Percentiles rank a stretch among this genome's conserved stretches.
phyloP scores from a whole-genome alignment of 495 filamentous ascomycete genomes.

The Tirmania nivea region DNA sequence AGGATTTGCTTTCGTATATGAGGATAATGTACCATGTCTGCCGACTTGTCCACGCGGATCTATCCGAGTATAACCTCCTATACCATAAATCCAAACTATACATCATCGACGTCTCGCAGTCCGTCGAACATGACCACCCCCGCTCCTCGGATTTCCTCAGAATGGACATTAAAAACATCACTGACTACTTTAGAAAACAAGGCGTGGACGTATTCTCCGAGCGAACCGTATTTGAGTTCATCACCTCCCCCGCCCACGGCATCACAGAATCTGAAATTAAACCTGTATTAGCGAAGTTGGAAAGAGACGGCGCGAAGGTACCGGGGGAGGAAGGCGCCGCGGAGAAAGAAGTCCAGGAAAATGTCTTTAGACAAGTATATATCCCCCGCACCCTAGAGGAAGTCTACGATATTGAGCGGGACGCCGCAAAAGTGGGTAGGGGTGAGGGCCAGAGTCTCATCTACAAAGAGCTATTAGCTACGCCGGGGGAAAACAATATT shows the following conservation, averaged over 20 bases:
- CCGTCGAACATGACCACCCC: slow-evolving; percentile 90
- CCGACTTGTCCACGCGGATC: slow-evolving; percentile 77
- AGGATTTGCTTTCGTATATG: slow-evolving; percentile 73
- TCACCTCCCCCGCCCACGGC: slow-evolving; percentile 34
- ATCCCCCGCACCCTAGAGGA: slow-evolving; percentile 87
- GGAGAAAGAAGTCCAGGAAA: slow-evolving; percentile 47
- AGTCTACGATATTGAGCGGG: slow-evolving; percentile 87
- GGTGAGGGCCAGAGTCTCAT: slow-evolving; percentile 53
- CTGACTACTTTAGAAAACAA: slow-evolving; percentile 72
- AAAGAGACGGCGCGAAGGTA: slow-evolving; percentile 22
- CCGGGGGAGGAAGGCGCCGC: slow-evolving; percentile 24
- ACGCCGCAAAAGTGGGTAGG: slow-evolving; percentile 50
- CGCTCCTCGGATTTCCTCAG: slow-evolving; percentile 74
- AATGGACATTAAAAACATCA: slow-evolving; percentile 94
- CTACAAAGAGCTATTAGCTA: slow-evolving; percentile 57
- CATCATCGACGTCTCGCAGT: slow-evolving; percentile 94
- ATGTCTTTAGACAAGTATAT: slow-evolving; percentile 85
- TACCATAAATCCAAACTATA: slow-evolving; percentile 67
- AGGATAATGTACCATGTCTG: slow-evolving; percentile 77
- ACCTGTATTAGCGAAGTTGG: slow-evolving; percentile 1
- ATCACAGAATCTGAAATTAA: background rate
- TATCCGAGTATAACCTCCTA: slow-evolving; percentile 92
- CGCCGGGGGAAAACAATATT: slow-evolving; percentile 21
- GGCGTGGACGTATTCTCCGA: slow-evolving; percentile 60
- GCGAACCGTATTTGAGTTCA: slow-evolving; percentile 54